Base-by-base conservation (phyloP, 345 rosid species). In the Lepidium aucheri region DNA sequence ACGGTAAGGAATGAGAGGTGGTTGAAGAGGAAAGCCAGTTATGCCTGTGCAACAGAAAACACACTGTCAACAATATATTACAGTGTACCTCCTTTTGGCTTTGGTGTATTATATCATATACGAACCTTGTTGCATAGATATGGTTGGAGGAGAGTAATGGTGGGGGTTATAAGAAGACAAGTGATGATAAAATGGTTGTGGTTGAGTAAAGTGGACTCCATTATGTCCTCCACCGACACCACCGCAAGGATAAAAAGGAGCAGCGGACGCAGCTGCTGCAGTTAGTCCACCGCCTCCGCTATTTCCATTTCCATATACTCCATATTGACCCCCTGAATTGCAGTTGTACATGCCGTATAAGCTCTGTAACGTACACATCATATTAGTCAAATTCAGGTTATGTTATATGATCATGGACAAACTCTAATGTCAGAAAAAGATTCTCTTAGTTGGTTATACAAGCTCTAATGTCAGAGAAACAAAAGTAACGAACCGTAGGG, bases 401-500 rank as follows among this genome's bases (percentile, higher is more conserved):
- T 18, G 36, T 15, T 40, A 41, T 6, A 45, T 22, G 41, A 49
- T 59, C n/a, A n/a, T n/a, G n/a, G n/a, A n/a, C n/a, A n/a, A n/a
- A n/a, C n/a, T n/a, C n/a, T n/a, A n/a, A n/a, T n/a, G n/a, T n/a
- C n/a, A n/a, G n/a, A n/a, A n/a, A n/a, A n/a, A n/a, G n/a, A n/a
- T 20, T 64, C 9, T 47, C 5, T 64, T 7, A 40, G 40, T 53
- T 62, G 40, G 69, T 54, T 62, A 44, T 47, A 18, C 45, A 41
- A 57, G 15, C 53, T n/a, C 16, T 66, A n/a, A 18, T 53, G 70
- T 45, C 63, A 67, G 34, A 45, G 14, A 55, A 8, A 5, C 1
- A 28, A 38, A 47, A 60, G 65, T 65, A 2, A 82, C 96, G 78
- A 72, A 91, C 98, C 98, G 96, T 77, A 43, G 95, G 91, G 73